A percentile compares a stretch with the other conserved stretches of the same genome.
phyloP scores from a whole-genome alignment of 768 basidiomycete genomes.

The Collybia mongolica region DNA sequence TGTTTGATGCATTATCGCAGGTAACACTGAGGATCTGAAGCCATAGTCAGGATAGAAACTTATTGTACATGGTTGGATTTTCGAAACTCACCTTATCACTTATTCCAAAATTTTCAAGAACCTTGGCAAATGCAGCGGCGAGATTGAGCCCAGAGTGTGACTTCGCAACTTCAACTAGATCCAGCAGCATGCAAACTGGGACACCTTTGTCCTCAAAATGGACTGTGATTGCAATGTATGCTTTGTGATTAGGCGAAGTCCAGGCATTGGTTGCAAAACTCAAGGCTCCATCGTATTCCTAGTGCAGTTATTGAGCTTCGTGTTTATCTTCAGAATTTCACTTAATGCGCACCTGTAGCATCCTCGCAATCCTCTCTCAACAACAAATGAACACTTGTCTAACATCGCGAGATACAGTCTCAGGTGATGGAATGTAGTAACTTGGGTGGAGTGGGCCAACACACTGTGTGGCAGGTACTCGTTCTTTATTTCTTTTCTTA shows the following conservation, averaged over 20 bases:
- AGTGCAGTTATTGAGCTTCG: background rate
- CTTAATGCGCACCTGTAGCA: constrained; percentile 19
- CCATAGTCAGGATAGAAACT: too few species aligned
- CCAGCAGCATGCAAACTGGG: constrained; percentile 23
- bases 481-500: constrained; percentile 31
- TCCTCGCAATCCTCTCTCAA: constrained; percentile 17
- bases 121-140: constrained; percentile 23
- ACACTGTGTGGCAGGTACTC: too few species aligned
- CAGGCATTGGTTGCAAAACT: constrained; percentile 30
- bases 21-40: constrained; percentile 33
- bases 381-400: constrained; percentile 22
- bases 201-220: constrained; percentile 26
- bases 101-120: constrained; percentile 31
- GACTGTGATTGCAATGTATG: constrained; percentile 24
- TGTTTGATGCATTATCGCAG: constrained; percentile 33
- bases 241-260: constrained; percentile 31
- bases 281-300: constrained; percentile 25
- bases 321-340: background rate
- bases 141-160: constrained; percentile 29
- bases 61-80: background rate
- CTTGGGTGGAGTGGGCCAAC: too few species aligned
- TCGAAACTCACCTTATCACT: constrained; percentile 24
- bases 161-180: constrained; percentile 30
- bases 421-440: constrained; percentile 26
- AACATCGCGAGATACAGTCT: constrained; percentile 30